A percentile compares a stretch with the other conserved stretches of the same genome.
Conservation (phyloP, 202 grass and related monocot genomes). For the Elaeis oleifera region DNA sequence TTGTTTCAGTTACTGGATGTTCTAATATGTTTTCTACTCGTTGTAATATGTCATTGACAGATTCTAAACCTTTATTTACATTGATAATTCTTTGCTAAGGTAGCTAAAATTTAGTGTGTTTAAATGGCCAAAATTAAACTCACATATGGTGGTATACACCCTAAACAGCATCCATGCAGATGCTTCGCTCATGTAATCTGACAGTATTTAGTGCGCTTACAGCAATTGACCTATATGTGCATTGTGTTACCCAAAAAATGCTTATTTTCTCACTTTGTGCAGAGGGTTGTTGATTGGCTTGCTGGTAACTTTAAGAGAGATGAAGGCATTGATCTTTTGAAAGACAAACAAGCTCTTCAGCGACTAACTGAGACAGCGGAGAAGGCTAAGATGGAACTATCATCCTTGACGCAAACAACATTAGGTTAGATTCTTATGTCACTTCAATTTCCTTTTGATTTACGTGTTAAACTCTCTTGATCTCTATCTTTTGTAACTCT, state of each 20-base stretch:
- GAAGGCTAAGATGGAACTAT: slow-evolving; percentile 95
- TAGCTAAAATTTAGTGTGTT: too few species aligned
- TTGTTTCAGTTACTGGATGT: too few species aligned
- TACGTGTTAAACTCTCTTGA: background rate
- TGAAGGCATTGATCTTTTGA: slow-evolving; percentile 82
- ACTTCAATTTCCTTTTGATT: slow-evolving; percentile 3
- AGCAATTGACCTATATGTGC: too few species aligned
- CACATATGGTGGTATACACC: too few species aligned
- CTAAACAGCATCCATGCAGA: too few species aligned
- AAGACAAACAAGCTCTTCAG: slow-evolving; percentile 95
- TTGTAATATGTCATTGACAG: too few species aligned
- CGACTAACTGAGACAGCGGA: slow-evolving; percentile 88
- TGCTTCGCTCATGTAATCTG: too few species aligned
- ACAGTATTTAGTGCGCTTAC: too few species aligned
- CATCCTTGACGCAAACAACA: slow-evolving; percentile 69
- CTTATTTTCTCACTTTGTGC: slow-evolving; percentile 13
- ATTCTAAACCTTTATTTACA: too few species aligned
- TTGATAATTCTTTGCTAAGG: too few species aligned
- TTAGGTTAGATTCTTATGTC: slow-evolving; percentile 44
- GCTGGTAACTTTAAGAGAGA: slow-evolving; percentile 83
- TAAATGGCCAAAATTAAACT: too few species aligned
- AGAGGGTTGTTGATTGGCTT: slow-evolving; percentile 96
- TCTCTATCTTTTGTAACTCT: slow-evolving; percentile 4
- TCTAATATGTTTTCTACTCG: too few species aligned
- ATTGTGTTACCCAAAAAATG: background rate